Conservation (phyloP, 1,284 basidiomycete genomes). For the Phaffia rhodozyma region DNA sequence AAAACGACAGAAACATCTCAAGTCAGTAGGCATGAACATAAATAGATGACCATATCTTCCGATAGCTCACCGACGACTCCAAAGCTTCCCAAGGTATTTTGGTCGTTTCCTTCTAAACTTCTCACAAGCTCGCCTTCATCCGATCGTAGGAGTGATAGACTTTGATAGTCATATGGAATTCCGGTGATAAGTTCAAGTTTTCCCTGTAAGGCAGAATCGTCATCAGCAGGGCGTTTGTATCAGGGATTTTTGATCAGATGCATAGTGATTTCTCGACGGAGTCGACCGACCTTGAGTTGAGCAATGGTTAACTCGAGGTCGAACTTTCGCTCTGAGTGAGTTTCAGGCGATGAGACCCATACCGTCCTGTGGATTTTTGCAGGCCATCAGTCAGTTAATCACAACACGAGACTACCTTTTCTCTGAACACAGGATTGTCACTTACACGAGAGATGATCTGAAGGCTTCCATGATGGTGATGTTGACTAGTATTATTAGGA, state of each 20-base stretch:
- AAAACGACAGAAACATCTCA: neutral
- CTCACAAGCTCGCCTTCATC: constrained; percentile 46
- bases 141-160: constrained; percentile 51
- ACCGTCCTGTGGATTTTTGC: constrained; percentile 30
- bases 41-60: constrained; percentile 46
- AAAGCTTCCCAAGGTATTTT: constrained; percentile 57
- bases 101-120: constrained; percentile 49
- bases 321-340: constrained; percentile 69
- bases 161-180: constrained; percentile 60
- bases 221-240: neutral
- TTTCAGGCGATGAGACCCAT: constrained; percentile 73
- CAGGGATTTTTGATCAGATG: neutral
- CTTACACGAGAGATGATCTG: constrained; percentile 2
- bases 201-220: constrained; percentile 39
- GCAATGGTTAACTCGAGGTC: constrained; percentile 59
- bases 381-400: too few species aligned
- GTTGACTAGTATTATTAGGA: neutral
- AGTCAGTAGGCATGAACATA: neutral
- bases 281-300: constrained; percentile 56
- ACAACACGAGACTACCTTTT: neutral
- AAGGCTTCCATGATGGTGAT: constrained; percentile 1
- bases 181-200: constrained; percentile 88
- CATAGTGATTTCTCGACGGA: constrained; percentile 12
- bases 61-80: constrained; percentile 38
- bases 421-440: neutral